Base-by-base conservation (phyloP, 2,329 filamentous ascomycete genomes). In the Venturia carpophila region DNA sequence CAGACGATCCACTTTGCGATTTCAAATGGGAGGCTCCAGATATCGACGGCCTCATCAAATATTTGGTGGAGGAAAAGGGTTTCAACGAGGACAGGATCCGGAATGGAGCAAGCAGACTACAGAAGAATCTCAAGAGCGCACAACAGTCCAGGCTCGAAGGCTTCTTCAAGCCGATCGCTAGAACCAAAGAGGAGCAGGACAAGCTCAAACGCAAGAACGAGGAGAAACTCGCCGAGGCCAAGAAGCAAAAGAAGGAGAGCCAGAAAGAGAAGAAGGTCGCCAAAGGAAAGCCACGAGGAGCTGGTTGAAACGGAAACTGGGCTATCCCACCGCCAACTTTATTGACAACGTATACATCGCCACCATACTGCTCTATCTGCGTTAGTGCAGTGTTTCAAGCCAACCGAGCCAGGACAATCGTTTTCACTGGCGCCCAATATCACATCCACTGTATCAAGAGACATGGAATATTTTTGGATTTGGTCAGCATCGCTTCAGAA, bases 11-110 rank as follows among this genome's bases (percentile, higher is more conserved):
- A 0, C 86, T 91, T 15, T 97, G 92, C 76, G 92, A 99, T 74
- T 96, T 97, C 82, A 97, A 96, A 77, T 99, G 95, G 94, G 92
- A 97, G 56, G 88, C 87, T 67, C 94, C 94, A 3, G 92, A 99
- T 71, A 82, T 94, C 1, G 92, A 97, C 1, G 93, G 91, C 0
- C 84, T 99, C 0, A 85, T 99, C 68, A 84, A 94, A 71, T 99
- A 91, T 76, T 80, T 99, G 1, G 94, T 96, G 3, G 86, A 86
- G 6, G 94, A 97, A 73, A 99, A 99, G 79, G 94, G 92, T 0
- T 99, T 99, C 82, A 96, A 87, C 39, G 95, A 99, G 75, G 94
- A 99, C 73, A 84, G 94, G 21, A 94, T 99, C 10, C 85, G 92
- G 45, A 85, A 83, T 55, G 93, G 84, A 37, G 92, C 90, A 0